A percentile compares a stretch with the other conserved stretches of the same genome.
phyloP scores from a whole-genome alignment of 495 filamentous ascomycete species.

The Lasiosphaeria hispida region DNA sequence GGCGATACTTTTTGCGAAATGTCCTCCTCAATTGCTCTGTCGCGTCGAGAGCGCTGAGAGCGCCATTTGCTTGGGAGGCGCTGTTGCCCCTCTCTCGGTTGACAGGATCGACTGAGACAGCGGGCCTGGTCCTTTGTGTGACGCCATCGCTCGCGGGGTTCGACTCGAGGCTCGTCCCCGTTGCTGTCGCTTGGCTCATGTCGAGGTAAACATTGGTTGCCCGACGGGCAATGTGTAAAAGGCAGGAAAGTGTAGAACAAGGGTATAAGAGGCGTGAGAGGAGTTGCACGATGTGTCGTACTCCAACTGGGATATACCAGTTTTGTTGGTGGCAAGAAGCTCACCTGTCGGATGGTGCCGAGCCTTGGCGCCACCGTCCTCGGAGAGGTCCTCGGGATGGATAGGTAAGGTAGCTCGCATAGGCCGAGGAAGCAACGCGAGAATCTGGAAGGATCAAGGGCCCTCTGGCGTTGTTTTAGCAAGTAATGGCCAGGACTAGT shows the following conservation, averaged over 20 bases:
- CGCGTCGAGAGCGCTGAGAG: conserved; percentile 11
- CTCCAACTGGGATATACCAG: conserved; percentile 6
- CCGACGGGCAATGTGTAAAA: neutral
- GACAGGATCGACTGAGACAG: neutral
- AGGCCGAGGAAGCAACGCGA: neutral
- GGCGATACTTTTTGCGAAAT: conserved; percentile 66
- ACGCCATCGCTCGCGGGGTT: conserved; percentile 21
- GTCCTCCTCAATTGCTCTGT: conserved; percentile 24
- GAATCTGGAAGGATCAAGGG: too few relatives aligned
- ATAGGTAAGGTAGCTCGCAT: neutral
- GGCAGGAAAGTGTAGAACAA: neutral
- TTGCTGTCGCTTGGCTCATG: conserved; percentile 23
- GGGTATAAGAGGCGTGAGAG: neutral
- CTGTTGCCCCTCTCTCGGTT: neutral
- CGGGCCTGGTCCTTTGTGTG: conserved; percentile 11
- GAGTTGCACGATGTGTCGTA: neutral
- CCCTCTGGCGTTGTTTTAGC: too few relatives aligned
- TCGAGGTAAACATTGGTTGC: conserved; percentile 5
- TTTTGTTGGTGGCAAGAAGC: conserved; percentile 4
- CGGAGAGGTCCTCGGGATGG: neutral
- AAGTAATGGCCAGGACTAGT: too few relatives aligned
- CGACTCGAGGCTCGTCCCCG: conserved; percentile 14
- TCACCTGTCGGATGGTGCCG: conserved; percentile 1
- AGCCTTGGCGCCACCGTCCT: neutral
- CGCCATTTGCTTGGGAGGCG: neutral